Base-by-base conservation (phyloP, 176 grass and related monocot species). In the Juncus inflexus region DNA sequence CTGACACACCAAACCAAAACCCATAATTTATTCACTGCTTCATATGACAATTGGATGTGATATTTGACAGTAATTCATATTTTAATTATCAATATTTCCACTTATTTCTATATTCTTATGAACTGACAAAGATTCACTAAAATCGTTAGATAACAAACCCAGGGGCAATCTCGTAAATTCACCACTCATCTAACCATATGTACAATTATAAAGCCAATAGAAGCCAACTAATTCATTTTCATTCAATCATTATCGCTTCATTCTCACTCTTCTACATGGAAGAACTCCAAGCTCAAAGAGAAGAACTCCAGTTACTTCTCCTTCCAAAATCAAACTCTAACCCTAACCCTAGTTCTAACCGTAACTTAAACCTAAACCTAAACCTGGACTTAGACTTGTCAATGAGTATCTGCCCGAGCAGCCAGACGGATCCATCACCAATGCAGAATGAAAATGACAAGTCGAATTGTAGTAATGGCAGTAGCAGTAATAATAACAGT, bases 351-450 rank as follows among this genome's bases (percentile, higher is more conserved):
- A 42, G 45, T 2, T 15, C 38, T 12, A 16, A 60, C 5, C 8
- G 13, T 47, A 71, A 50, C 59, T 47, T 13, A 61, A 35, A 62
- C 15, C 50, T 60, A 41, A 62, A 80, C 40, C 43, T 66, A 16
- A 76, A 47, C 15, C 78, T 94, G 50, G 89, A 99, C 65, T 90
- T 99, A 4, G 83, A 81, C 74, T 76, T 99, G 49, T 90, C 86
- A 3, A 99, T 99, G 68, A 82, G 78, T 75, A 73, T 94, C 68
- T 80, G 77, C 15, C 73, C 74, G 8, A 58, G 42, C 42, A 76
- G 57, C 28, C 76, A 62, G 2, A n/a, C 71, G 5, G 10, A 63
- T 12, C 52, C 55, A 1, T 63, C 56, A 42, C 43, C 57, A 2
- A 39, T 16, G 8, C 54, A 43, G 41, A 71, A 59, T 28, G 67